Conservation (phyloP, 83 land plant species). For the Picea mariana region DNA sequence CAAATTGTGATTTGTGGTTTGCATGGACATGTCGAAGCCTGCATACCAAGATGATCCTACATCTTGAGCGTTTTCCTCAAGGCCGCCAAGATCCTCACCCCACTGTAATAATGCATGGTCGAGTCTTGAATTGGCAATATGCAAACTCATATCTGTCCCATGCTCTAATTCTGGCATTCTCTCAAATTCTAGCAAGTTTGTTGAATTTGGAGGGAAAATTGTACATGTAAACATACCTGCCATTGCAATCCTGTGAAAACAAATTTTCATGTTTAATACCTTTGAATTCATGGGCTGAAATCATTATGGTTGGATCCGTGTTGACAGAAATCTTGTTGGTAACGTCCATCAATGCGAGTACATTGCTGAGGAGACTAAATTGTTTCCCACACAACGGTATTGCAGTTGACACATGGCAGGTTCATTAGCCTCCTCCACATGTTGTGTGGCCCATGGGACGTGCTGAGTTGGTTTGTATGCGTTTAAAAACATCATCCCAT, state of each 20-base stretch:
- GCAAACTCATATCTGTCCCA: slow-evolving; percentile 23
- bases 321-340: too few relatives aligned
- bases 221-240: slow-evolving; percentile 4
- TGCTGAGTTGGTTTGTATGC: too few relatives aligned
- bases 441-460: too few relatives aligned
- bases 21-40: background rate
- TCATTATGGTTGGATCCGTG: too few relatives aligned
- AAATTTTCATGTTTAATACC: background rate
- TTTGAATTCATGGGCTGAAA: too few relatives aligned
- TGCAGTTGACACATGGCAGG: too few relatives aligned
- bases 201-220: slow-evolving; percentile 7
- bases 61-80: background rate
- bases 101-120: slow-evolving; percentile 17
- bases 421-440: too few relatives aligned
- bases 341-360: background rate
- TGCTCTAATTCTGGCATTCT: background rate
- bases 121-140: slow-evolving; percentile 16
- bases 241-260: background rate
- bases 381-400: too few relatives aligned
- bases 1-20: slow-evolving; percentile 15
- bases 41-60: background rate
- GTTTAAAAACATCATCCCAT: too few relatives aligned
- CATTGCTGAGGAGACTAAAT: background rate
- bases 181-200: background rate
- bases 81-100: too few relatives aligned